A percentile compares a stretch with the other conserved stretches of the same genome.
phyloP scores from a whole-genome alignment of 148 eudicot genomes.

The Dysphania ambrosioides region DNA sequence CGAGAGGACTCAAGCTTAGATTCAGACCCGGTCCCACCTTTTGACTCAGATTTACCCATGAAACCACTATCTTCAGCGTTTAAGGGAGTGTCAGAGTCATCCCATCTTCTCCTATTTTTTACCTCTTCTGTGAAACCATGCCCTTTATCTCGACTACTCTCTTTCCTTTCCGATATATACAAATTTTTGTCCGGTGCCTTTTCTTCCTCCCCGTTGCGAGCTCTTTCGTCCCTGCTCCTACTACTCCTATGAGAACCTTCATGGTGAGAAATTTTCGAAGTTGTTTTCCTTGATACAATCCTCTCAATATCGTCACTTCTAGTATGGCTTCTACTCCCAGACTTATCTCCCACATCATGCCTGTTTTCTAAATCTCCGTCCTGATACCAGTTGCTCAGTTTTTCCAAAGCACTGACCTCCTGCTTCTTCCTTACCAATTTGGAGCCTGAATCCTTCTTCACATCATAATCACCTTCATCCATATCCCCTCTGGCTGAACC shows the following conservation, averaged over 20 bases:
- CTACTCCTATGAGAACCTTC: conserved; percentile 45
- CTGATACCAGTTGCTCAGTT: conserved; percentile 76
- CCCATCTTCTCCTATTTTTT: conserved; percentile 51
- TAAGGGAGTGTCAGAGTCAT: conserved; percentile 38
- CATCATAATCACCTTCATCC: conserved; percentile 61
- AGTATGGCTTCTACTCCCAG: conserved; percentile 41
- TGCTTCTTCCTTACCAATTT: conserved; percentile 50
- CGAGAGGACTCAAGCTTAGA: conserved; percentile 35
- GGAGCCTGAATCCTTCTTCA: conserved; percentile 48
- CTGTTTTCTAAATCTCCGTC: conserved; percentile 64
- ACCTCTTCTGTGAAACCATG: conserved; percentile 36
- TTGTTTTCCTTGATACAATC: conserved; percentile 36
- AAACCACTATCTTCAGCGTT: conserved; percentile 37
- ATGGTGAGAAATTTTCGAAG: conserved; percentile 49
- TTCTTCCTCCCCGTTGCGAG: conserved; percentile 42
- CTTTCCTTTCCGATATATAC: conserved; percentile 40
- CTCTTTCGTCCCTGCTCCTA: conserved; percentile 46
- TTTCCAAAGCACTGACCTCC: conserved; percentile 73
- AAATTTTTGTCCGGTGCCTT: conserved; percentile 46
- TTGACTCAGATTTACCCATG: conserved; percentile 32
- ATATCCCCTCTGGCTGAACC: conserved; percentile 51
- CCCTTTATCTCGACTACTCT: conserved; percentile 42
- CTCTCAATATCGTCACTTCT: conserved; percentile 55
- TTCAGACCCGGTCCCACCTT: conserved; percentile 35
- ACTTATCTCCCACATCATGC: conserved; percentile 52